Evolutionary conservation across 495 filamentous ascomycete genomes (phyloP), one percentile per base, ranked within the genome.

Genomic region (Aspergillus homomorphus): DNA sequence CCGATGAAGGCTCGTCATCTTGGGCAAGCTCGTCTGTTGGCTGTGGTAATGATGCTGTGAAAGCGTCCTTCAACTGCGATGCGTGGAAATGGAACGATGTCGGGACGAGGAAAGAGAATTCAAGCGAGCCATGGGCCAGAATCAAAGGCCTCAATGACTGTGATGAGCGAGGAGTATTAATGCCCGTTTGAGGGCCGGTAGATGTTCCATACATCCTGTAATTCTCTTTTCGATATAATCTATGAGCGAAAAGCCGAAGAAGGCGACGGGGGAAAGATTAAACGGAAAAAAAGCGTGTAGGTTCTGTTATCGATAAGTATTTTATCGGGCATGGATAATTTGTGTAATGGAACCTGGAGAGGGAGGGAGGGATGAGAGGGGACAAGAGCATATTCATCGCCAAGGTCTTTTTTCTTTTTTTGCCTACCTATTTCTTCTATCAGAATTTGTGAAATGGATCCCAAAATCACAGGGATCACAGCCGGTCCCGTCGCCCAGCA

Each of bases 1-100:
- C 83, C 9, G 94, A 98, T 0, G 94, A 98, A 5, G 94, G 94
- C 78, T 98, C 94, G 63, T 98, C 94, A 73, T 98, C 94, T 68
- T 92, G 89, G 43, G 95, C 94, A 62, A 98, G 84, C 77, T 98
- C 94, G 71, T 98, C 94, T 65, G 94, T 98, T 26, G 94, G 88
- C 50, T 85, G 77, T 19, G 94, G 94, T 63, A 98, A 82, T 45
- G 89, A 90, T 14, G 88, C 80, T 43, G 82, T 84, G 73, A 98
- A 98, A 50, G 82, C 80, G 62, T 96, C 90, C 77, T 92, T 92
- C 62, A 96, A 81, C 74, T 94, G 89, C 24, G 91, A 89, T 59
- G 94, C 94, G 73, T 92, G 92, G 81, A 95, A 98, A 76, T 98
- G 94, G 60, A 96, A 81, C 57, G 86, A 86, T 58, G 95, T 97